Conservation (phyloP, 2,329 filamentous ascomycete species). For the Passalora sequoiae region DNA sequence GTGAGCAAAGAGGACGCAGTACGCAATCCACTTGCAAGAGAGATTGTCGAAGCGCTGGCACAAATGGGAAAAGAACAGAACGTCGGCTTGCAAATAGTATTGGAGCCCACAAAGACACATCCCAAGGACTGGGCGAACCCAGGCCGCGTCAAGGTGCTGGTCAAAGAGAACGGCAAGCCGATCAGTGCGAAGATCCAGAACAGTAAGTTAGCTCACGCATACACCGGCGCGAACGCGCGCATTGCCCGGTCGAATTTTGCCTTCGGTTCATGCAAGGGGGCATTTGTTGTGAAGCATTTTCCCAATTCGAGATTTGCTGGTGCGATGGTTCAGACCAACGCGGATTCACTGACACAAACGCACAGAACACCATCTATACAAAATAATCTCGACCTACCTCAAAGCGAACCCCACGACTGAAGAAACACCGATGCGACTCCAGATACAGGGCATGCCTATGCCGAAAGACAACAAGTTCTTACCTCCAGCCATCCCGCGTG, state of each 20-base stretch:
- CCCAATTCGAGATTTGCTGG: no score
- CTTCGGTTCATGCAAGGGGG: no score
- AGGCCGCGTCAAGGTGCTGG: constrained; percentile 73
- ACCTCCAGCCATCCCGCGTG: constrained; percentile 62
- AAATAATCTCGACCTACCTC: constrained; percentile 72
- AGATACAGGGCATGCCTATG: constrained; percentile 69
- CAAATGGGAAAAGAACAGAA: constrained; percentile 43
- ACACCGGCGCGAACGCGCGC: no score
- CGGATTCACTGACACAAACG: no score
- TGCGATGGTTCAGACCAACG: no score
- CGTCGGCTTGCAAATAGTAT: constrained; percentile 60
- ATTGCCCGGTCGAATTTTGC: no score
- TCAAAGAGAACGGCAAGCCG: constrained; percentile 57
- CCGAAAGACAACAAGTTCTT: constrained; percentile 51
- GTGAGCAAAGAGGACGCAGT: constrained; percentile 70
- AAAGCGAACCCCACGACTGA: constrained; percentile 71
- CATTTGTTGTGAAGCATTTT: no score
- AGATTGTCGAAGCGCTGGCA: constrained; percentile 81
- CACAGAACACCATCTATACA: constrained; percentile 83
- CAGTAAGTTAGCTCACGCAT: constrained; percentile 52
- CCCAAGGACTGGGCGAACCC: constrained; percentile 98
- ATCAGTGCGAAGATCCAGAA: constrained; percentile 55
- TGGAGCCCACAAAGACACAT: constrained; percentile 88
- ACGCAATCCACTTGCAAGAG: constrained; percentile 76
- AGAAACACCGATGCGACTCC: constrained; percentile 62